phyloP scores from a whole-genome alignment of 73 alveolate species.

The Paramecium octaurelia region DNA sequence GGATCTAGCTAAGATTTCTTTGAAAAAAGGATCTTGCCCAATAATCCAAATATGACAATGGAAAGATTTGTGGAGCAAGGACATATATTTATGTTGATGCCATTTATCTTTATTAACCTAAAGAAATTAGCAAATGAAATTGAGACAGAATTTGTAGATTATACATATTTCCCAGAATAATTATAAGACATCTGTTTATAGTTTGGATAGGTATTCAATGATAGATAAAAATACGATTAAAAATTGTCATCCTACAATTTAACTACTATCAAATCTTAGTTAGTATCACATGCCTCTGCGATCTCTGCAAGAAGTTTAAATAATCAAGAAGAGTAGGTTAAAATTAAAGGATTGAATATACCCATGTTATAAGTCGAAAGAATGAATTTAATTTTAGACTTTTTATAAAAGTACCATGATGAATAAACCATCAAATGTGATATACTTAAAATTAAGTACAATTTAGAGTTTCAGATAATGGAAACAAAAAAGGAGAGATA shows the following conservation, averaged over 20 bases:
- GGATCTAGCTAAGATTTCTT: background rate
- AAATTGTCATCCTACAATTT: background rate
- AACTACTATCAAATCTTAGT: background rate
- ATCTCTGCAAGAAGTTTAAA: background rate
- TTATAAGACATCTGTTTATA: background rate
- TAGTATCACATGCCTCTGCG: background rate
- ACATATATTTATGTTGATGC: background rate
- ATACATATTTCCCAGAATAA: background rate
- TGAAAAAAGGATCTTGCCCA: background rate
- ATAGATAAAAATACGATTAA: background rate
- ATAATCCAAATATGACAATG: background rate
- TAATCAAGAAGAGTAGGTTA: background rate
- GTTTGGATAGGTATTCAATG: background rate
- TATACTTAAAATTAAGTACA: background rate
- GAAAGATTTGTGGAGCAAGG: slow-evolving; percentile 20
- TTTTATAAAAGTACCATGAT: background rate
- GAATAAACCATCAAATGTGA: background rate
- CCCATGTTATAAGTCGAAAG: background rate
- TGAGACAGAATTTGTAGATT: background rate
- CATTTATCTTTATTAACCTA: background rate
- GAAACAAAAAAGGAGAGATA: background rate
- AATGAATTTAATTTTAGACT: background rate
- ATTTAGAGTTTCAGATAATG: background rate
- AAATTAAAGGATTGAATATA: background rate
- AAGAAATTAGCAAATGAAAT: background rate